phyloP scores from a whole-genome alignment of 768 basidiomycete species.

The Aureoboletus auriporus region DNA sequence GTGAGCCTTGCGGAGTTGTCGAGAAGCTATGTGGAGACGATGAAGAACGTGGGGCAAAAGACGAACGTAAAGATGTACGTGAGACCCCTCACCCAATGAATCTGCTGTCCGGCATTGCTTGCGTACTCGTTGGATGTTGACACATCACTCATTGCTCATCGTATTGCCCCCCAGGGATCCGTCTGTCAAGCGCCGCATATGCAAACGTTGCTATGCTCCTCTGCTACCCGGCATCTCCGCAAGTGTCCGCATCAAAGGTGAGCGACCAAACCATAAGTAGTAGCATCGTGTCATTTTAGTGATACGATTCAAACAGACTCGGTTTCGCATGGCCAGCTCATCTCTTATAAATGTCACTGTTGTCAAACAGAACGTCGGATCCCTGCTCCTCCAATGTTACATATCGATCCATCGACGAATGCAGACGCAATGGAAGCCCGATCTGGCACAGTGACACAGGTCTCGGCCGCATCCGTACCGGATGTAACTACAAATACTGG shows the following conservation, averaged over 20 bases:
- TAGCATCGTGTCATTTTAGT: background rate
- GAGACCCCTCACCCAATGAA: too few species aligned
- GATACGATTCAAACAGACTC: slow-evolving; percentile 35
- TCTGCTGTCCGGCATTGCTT: too few species aligned
- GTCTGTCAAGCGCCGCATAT: slow-evolving; percentile 75
- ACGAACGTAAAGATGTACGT: slow-evolving; percentile 74
- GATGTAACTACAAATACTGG: background rate
- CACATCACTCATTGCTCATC: background rate
- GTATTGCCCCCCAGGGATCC: slow-evolving; percentile 56
- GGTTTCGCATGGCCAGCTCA: slow-evolving; percentile 46
- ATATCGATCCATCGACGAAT: background rate
- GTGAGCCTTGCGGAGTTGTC: slow-evolving; percentile 50
- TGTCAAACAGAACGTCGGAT: slow-evolving; percentile 62
- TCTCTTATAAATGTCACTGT: slow-evolving; percentile 55
- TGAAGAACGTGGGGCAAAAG: slow-evolving; percentile 72
- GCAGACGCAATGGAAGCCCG: background rate
- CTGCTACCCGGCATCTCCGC: slow-evolving; percentile 68
- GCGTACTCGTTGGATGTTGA: too few species aligned
- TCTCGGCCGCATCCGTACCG: background rate
- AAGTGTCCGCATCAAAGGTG: slow-evolving; percentile 62
- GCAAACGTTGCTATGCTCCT: slow-evolving; percentile 60
- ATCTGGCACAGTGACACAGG: background rate
- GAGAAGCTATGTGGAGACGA: slow-evolving; percentile 56
- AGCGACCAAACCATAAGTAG: slow-evolving; percentile 12
- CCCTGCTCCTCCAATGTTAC: slow-evolving; percentile 55